Evolutionary conservation across 2,329 filamentous ascomycete genomes (phyloP).

Genomic region (Lachnum nothofagi): DNA sequence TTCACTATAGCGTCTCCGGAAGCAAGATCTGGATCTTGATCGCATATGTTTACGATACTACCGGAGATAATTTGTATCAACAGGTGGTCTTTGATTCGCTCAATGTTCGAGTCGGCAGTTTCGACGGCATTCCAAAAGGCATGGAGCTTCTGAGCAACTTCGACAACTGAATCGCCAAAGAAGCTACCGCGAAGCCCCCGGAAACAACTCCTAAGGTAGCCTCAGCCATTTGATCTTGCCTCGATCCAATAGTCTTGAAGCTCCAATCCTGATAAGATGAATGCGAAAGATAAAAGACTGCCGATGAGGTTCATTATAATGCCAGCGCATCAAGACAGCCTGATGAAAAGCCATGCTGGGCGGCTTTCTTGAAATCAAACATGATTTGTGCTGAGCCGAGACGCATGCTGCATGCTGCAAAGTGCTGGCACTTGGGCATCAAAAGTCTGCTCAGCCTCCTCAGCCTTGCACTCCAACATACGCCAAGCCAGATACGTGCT

Average conservation of each 20-base stretch:
- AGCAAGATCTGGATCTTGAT: not conserved
- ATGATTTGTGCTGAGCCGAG: not conserved
- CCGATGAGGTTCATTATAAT: not conserved
- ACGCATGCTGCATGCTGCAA: not conserved
- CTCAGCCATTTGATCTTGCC: slow-evolving; percentile 1
- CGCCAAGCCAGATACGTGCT: no score
- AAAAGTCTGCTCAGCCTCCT: not conserved
- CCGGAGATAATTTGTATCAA: slow-evolving; percentile 3
- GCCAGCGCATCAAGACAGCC: not conserved
- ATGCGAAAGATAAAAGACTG: not conserved
- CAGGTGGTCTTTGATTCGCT: slow-evolving; percentile 13
- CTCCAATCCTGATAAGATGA: not conserved
- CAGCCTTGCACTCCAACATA: no score
- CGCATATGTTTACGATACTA: slow-evolving; percentile 4
- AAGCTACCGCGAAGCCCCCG: slow-evolving; percentile 8
- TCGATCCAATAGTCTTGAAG: not conserved
- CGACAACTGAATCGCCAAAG: slow-evolving; percentile 10
- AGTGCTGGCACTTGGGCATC: not conserved
- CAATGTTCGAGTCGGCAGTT: not conserved
- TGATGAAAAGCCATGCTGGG: not conserved
- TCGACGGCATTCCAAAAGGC: slow-evolving; percentile 2
- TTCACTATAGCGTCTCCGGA: slow-evolving; percentile 7
- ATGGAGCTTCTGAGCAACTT: slow-evolving; percentile 8
- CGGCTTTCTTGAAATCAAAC: not conserved
- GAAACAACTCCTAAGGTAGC: slow-evolving; percentile 7